phyloP scores from a whole-genome alignment of 2,329 filamentous ascomycete genomes.

The Xylaria digitata region DNA sequence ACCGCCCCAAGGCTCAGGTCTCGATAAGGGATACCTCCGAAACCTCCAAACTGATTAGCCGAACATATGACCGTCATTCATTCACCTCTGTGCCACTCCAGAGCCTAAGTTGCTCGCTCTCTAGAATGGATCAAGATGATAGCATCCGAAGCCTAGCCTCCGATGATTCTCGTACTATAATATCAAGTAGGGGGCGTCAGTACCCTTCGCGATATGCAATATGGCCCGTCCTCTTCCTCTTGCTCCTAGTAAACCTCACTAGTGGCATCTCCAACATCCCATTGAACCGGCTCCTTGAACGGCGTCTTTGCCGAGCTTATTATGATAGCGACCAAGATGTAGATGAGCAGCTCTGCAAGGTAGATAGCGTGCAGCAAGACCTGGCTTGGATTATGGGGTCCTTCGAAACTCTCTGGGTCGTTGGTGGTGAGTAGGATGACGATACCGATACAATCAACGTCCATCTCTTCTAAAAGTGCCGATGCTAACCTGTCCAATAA shows the following conservation, averaged over 20 bases:
- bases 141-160: not conserved
- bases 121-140: slow-evolving; percentile 33
- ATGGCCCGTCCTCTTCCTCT: slow-evolving; percentile 53
- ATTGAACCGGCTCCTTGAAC: slow-evolving; percentile 59
- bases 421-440: slow-evolving; percentile 54
- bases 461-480: not conserved
- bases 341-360: slow-evolving; percentile 65
- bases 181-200: not conserved
- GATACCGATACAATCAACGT: not conserved
- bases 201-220: slow-evolving; percentile 24
- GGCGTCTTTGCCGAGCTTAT: slow-evolving; percentile 62
- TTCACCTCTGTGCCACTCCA: not conserved
- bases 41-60: too few species aligned
- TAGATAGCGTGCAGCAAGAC: slow-evolving; percentile 61
- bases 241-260: slow-evolving; percentile 60
- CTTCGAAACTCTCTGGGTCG: slow-evolving; percentile 63
- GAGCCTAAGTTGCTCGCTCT: not conserved
- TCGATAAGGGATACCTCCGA: too few species aligned
- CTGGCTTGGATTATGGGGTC: slow-evolving; percentile 65
- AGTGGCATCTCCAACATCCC: slow-evolving; percentile 62
- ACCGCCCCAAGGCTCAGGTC: too few species aligned
- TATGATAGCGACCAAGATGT: slow-evolving; percentile 58
- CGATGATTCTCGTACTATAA: slow-evolving; percentile 8
- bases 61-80: not conserved
- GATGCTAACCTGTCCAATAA: slow-evolving; percentile 15